Percentiles rank a stretch among this genome's conserved stretches.
Conservation (phyloP, 73 alveolate genomes). For the Paramecium sonneborni region DNA sequence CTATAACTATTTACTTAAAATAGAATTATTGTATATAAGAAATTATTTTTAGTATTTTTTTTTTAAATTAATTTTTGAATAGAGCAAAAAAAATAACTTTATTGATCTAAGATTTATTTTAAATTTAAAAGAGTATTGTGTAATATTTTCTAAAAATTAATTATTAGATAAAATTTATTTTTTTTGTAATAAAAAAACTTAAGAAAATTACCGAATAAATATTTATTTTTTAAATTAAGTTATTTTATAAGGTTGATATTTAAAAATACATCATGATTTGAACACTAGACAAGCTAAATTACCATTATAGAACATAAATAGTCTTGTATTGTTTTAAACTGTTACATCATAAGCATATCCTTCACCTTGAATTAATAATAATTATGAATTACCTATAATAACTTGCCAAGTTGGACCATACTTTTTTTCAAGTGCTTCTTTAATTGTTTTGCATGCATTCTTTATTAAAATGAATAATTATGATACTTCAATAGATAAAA, state of each 20-base stretch:
- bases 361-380: conserved; percentile 44
- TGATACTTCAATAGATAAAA: conserved; percentile 1
- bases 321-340: conserved; percentile 61
- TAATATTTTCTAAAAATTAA: too few species aligned
- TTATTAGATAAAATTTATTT: too few species aligned
- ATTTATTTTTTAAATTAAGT: neutral
- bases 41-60: too few species aligned
- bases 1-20: neutral
- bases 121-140: neutral
- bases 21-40: too few species aligned
- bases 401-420: conserved; percentile 70
- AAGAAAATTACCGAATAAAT: too few species aligned
- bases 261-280: conserved; percentile 52
- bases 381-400: conserved; percentile 55
- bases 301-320: conserved; percentile 69
- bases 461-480: neutral
- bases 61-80: too few species aligned
- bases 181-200: too few species aligned
- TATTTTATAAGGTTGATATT: neutral
- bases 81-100: too few species aligned
- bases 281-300: conserved; percentile 63
- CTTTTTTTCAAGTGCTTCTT: conserved; percentile 64
- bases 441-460: conserved; percentile 68
- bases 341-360: conserved; percentile 71
- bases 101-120: neutral